Percentiles rank a stretch among this genome's conserved stretches.
These are phyloP conservation scores for Epichloe amarillans DNA, from an alignment of 2,329 filamentous ascomycete genomes.

Conservation along the genomic window DNA sequence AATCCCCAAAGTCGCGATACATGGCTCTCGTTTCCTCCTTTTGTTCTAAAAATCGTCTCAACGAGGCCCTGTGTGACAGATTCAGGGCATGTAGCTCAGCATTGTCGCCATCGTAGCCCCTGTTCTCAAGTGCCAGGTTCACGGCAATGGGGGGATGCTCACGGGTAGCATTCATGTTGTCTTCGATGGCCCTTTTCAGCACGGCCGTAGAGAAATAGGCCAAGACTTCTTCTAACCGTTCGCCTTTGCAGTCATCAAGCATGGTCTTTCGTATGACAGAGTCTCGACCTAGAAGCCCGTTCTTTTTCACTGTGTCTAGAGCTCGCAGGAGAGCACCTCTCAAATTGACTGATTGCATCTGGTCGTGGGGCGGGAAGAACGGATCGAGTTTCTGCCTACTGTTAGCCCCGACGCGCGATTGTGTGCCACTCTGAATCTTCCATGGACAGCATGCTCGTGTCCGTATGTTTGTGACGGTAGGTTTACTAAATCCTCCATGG, in stretches of 20 bases:
- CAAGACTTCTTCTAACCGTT: constrained; percentile 77
- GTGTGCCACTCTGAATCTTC: background rate
- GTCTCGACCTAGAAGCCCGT: constrained; percentile 67
- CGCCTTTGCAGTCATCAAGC: constrained; percentile 91
- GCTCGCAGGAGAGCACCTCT: constrained; percentile 70
- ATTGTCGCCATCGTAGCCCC: constrained; percentile 41
- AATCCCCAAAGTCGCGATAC: constrained; percentile 49
- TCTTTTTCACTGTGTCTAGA: constrained; percentile 79
- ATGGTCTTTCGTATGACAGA: constrained; percentile 80
- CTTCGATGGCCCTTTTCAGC: constrained; percentile 52
- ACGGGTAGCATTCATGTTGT: constrained; percentile 23
- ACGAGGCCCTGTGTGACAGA: constrained; percentile 56
- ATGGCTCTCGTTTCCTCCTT: constrained; percentile 46
- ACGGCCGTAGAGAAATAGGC: constrained; percentile 74
- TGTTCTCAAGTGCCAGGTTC: constrained; percentile 43
- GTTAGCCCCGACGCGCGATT: constrained; percentile 2
- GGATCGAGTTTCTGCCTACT: constrained; percentile 62
- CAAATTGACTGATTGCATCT: constrained; percentile 80
- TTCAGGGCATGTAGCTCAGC: constrained; percentile 50
- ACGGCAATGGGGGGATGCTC: constrained; percentile 36
- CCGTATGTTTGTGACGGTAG: background rate
- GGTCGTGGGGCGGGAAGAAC: constrained; percentile 83
- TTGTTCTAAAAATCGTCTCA: constrained; percentile 43
- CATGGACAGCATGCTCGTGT: background rate
- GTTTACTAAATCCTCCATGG: too few species aligned